These are phyloP conservation scores for Selenicereus undatus DNA, from an alignment of 148 eudicot genomes.

Conservation along the genomic window DNA sequence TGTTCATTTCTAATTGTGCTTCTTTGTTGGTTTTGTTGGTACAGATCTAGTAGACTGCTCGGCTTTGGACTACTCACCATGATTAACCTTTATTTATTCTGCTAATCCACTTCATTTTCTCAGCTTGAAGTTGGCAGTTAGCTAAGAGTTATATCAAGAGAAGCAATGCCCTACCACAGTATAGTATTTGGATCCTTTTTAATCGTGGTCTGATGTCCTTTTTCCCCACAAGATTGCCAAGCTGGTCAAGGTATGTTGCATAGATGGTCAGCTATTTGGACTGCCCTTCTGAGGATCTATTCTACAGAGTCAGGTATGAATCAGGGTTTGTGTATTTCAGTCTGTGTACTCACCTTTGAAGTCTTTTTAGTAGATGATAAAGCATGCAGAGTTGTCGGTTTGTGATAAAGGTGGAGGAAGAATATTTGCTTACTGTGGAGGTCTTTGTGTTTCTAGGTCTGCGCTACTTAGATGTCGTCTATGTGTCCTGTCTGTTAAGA, in stretches of 20 bases:
- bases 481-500: no score
- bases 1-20: slow-evolving; percentile 31
- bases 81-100: slow-evolving; percentile 29
- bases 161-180: slow-evolving; percentile 18
- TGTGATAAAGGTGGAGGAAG: no score
- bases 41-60: slow-evolving; percentile 44
- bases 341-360: neutral
- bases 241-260: slow-evolving; percentile 28
- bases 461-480: no score
- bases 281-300: neutral
- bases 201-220: slow-evolving; percentile 13
- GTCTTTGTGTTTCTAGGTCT: no score
- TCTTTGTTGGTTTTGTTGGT: slow-evolving; percentile 37
- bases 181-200: slow-evolving; percentile 18
- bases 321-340: slow-evolving; percentile 12
- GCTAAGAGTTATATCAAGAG: slow-evolving; percentile 30
- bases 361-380: neutral
- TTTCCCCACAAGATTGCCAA: slow-evolving; percentile 8
- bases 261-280: slow-evolving; percentile 6
- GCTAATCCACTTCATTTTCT: slow-evolving; percentile 46
- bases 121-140: slow-evolving; percentile 48
- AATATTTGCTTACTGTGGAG: no score
- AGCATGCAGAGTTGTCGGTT: no score
- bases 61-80: slow-evolving; percentile 37
- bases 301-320: slow-evolving; percentile 24